phyloP scores from a whole-genome alignment of 352 stramenopile species.

The Globisporangium canariense region DNA sequence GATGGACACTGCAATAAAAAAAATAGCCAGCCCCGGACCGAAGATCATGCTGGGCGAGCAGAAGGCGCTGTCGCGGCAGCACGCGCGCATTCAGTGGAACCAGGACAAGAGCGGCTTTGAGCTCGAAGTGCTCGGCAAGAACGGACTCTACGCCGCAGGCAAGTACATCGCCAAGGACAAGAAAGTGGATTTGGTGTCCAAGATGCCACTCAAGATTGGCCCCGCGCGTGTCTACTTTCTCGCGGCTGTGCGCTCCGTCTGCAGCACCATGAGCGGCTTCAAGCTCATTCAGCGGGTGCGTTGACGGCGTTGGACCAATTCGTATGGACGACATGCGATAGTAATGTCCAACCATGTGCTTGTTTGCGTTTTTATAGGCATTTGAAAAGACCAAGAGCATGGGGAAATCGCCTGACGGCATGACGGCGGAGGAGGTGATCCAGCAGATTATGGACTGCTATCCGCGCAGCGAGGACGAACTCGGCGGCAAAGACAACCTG shows the following conservation, averaged over 20 bases:
- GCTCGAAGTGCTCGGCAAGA: conserved; percentile 77
- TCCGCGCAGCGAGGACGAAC: conserved; percentile 68
- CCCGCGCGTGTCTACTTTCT: conserved; percentile 76
- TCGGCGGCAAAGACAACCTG: conserved; percentile 71
- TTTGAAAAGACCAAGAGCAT: conserved; percentile 73
- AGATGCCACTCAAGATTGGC: conserved; percentile 80
- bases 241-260: conserved; percentile 60
- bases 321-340: not conserved
- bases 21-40: conserved; percentile 32
- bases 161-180: conserved; percentile 72
- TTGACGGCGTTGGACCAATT: not conserved
- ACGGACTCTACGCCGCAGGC: conserved; percentile 70
- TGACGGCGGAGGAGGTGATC: conserved; percentile 61
- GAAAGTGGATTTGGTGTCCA: conserved; percentile 59
- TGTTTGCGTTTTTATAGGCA: conserved; percentile 26
- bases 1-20: too few species aligned
- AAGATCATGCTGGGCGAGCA: conserved; percentile 73
- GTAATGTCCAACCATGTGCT: not conserved
- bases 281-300: conserved; percentile 76
- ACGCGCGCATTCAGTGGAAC: conserved; percentile 81
- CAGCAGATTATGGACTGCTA: conserved; percentile 76
- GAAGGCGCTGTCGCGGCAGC: conserved; percentile 72
- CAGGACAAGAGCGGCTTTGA: conserved; percentile 72
- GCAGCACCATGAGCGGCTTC: conserved; percentile 79
- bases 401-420: conserved; percentile 24